Evolutionary conservation across 2,329 filamentous ascomycete genomes (phyloP), one percentile per base, ranked within the genome.

Genomic region (Arthrobotrys musiformis): DNA sequence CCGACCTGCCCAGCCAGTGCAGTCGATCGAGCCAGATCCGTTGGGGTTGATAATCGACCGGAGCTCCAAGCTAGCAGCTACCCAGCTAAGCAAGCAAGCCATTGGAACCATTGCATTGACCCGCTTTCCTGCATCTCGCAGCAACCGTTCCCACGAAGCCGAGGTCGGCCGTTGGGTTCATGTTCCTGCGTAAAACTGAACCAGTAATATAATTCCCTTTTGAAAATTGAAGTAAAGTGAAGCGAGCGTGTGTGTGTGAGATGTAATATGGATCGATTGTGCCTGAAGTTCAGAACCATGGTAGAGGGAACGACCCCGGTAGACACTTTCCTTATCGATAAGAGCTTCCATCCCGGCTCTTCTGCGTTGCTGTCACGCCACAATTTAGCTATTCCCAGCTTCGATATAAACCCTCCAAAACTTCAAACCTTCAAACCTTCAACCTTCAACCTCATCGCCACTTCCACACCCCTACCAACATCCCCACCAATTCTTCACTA

Each of bases 251-350:
- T 13, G 11, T n/a, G 48, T 22, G 48, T 30, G 19, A 17, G 26
- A 13, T 52, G 24, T 54, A 19, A 33, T 54, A 54, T 54, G n/a
- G 19, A 58, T 58, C 35, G 52, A 56, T 62, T 62, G 17, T 46
- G 40, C 58, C 60, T 64, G 40, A 26, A 50, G 44, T 50, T 17
- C 2, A 48, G 60, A 64, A 64, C 54, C 54, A 58, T 58, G 54
- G 54, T 58, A 58, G 54, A 37, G 30, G 54, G 5, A 58, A 42
- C 30, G n/a, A 33, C 4, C 15, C 15, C 6, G 26, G 13, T 30
- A 40, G n/a, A 6, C 30, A 33, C 9, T 40, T 48, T 19, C 26
- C 66, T 70, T 72, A 72, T 72, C 68, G 68, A 72, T 72, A 64
- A 72, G 68, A 72, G 44, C 64, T 58, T 30, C 17, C 30, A 30